Base-by-base conservation (phyloP, 75 land plant species). In the Pseudotsuga menziesii region DNA sequence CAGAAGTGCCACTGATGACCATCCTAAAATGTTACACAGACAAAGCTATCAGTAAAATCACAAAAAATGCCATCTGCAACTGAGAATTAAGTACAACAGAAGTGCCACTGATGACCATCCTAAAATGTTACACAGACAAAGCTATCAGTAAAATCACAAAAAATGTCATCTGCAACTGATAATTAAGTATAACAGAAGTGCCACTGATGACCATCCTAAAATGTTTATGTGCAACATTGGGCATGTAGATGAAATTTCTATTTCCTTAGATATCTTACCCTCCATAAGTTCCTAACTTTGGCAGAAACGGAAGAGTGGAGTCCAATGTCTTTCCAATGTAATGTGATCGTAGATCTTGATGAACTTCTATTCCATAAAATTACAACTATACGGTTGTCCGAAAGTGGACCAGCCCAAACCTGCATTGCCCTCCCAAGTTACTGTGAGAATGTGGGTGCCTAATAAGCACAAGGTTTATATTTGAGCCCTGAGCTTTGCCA, bases 381-480 rank as follows among this genome's bases (percentile, higher is more conserved):
- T 75, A 95, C 92, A 35, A 75, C 97, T 26, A 87, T 63, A n/a
- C 91, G 86, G 8, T 83, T 67, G 48, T 60, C 86, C 54, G 94
- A 88, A 27, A 95, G 77, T 9, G 98, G 97, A 58, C 98, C 98
- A 26, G 98, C 94, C 98, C 98, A 95, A 14, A 93, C 89, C 98
- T 95, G 81, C 72, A 69, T 69, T 41, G 22, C 52, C 72, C 54
- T 69, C 54, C 72, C 35, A 69, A 69, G 48, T 15, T 48, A 48
- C 54, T 9, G 54, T 48, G 54, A 48, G 54, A 48, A 48, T 48
- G 54, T 48, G 54, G 52, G 54, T 9, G 54, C 54, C 11, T 48
- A 48, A 48, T 9, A 48, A 48, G 11, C 32, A 29, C 54, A 48
- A 2, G 9, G 54, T 48, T n/a, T 48, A 48, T 48, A 48, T 48